Base-by-base conservation (phyloP, 1,284 basidiomycete genomes). In the Bjerkandera adusta region DNA sequence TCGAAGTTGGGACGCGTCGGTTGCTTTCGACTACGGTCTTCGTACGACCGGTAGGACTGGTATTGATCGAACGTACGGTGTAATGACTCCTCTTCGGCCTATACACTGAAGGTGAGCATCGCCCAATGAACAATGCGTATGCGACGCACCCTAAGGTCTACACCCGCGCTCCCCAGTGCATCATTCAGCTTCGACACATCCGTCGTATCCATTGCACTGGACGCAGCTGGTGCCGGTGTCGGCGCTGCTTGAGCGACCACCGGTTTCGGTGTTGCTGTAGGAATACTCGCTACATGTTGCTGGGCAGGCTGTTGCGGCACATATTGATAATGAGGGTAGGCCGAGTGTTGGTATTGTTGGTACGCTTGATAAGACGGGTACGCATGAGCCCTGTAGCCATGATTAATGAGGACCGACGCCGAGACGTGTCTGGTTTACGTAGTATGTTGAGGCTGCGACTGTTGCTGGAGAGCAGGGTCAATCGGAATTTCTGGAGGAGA, bases 41-140 rank as follows among this genome's bases (percentile, higher is more conserved):
- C 85, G 57, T 79, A 83, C 0, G 75, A 65, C 4, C 79, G 75
- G 58, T 81, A 83, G 12, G 74, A 53, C 36, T 77, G 72, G 49
- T 81, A 79, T 26, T 73, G 73, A 49, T 85, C 81, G 47, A 81
- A 76, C 2, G 76, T 70, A 35, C 84, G 72, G 56, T 89, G 85
- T 1, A 90, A 66, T 3, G 77, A 75, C 60, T 89, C 89, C 67
- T 90, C 87, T 63, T 91, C 88, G 0, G 89, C 89, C 87, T 90
- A 49, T 18, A 22, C 47, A 18, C 26, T 21, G 40, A 33, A 41
- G 45, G 29, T 52, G 39, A 34, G 22, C 20, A 4, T 27, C 27
- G 6, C 21, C 4, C 12, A 25, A 25, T 5, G 38, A 11, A 35
- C 3, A 34, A 10, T 36, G 1, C 34, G 10, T 25, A 12, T 30